A percentile compares a stretch with the other conserved stretches of the same genome.
Conservation (phyloP, 2,329 filamentous ascomycete species). For the Teratosphaeria pseudoeucalypti region DNA sequence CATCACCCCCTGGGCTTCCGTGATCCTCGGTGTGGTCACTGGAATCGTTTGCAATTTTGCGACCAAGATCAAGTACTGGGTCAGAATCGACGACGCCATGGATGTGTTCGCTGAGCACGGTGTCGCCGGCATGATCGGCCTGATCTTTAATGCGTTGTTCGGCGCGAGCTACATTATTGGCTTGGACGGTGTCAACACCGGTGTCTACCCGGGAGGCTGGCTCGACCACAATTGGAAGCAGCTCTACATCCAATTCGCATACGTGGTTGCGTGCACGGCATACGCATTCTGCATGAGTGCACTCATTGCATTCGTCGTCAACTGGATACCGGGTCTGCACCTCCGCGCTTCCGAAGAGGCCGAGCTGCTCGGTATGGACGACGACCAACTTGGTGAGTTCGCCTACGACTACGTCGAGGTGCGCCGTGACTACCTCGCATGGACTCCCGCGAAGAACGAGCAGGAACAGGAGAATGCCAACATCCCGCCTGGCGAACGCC, state of each 20-base stretch:
- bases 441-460: slow-evolving; percentile 65
- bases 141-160: slow-evolving; percentile 67
- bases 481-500: slow-evolving; percentile 54
- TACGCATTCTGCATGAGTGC: slow-evolving; percentile 68
- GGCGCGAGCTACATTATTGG: slow-evolving; percentile 60
- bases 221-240: slow-evolving; percentile 64
- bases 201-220: slow-evolving; percentile 50
- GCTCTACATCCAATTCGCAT: slow-evolving; percentile 71
- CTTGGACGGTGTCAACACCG: slow-evolving; percentile 64
- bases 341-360: slow-evolving; percentile 73
- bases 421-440: slow-evolving; percentile 76
- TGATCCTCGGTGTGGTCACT: slow-evolving; percentile 50
- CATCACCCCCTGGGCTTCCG: slow-evolving; percentile 57
- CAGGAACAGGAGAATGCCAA: slow-evolving; percentile 49
- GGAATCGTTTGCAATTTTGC: slow-evolving; percentile 70
- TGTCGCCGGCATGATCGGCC: slow-evolving; percentile 70
- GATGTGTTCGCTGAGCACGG: slow-evolving; percentile 88
- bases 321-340: slow-evolving; percentile 65
- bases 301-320: slow-evolving; percentile 62
- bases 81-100: slow-evolving; percentile 76
- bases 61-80: slow-evolving; percentile 71
- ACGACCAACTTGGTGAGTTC: slow-evolving; percentile 83
- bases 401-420: slow-evolving; percentile 88
- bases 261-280: slow-evolving; percentile 54
- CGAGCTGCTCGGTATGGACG: slow-evolving; percentile 78